Evolutionary conservation across 2,329 filamentous ascomycete species (phyloP).

Genomic region (Cordyceps fumosorosea): DNA sequence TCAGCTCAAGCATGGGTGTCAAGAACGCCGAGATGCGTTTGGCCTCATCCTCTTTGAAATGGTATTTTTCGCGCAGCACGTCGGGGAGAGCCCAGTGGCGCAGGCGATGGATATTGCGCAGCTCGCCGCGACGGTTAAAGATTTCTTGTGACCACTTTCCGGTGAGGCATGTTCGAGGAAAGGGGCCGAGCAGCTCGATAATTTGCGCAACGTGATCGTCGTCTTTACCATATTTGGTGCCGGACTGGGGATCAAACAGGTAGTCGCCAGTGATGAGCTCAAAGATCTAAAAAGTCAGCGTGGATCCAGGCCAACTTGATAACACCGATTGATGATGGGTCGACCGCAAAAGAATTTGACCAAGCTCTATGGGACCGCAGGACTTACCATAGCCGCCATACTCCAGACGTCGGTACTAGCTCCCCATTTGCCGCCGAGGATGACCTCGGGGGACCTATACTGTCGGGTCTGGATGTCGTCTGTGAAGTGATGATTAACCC

Average conservation of each 20-base stretch:
- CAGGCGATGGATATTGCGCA: constrained; percentile 93
- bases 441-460: constrained; percentile 95
- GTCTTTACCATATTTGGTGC: constrained; percentile 98
- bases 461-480: constrained; percentile 98
- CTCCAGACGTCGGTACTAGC: constrained; percentile 99
- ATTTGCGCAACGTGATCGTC: constrained; percentile 99
- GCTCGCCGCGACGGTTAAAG: constrained; percentile 94
- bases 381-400: constrained; percentile 90
- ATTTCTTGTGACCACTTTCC: constrained; percentile 99
- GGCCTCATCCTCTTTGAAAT: constrained; percentile 78
- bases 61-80: constrained; percentile 92
- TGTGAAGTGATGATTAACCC: constrained; percentile 98
- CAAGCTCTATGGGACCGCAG: background rate
- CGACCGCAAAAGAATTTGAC: no score
- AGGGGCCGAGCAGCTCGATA: constrained; percentile 89
- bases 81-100: constrained; percentile 94
- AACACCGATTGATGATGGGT: no score
- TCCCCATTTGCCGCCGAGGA: constrained; percentile 94
- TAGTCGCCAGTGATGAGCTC: constrained; percentile 98
- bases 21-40: constrained; percentile 76
- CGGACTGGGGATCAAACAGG: constrained; percentile 95
- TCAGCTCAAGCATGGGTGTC: constrained; percentile 81
- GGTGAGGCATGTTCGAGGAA: constrained; percentile 85
- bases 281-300: constrained; percentile 60
- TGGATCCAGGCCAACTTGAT: background rate